Base-by-base conservation (phyloP, 352 stramenopile genomes). In the Pythium insidiosum region DNA sequence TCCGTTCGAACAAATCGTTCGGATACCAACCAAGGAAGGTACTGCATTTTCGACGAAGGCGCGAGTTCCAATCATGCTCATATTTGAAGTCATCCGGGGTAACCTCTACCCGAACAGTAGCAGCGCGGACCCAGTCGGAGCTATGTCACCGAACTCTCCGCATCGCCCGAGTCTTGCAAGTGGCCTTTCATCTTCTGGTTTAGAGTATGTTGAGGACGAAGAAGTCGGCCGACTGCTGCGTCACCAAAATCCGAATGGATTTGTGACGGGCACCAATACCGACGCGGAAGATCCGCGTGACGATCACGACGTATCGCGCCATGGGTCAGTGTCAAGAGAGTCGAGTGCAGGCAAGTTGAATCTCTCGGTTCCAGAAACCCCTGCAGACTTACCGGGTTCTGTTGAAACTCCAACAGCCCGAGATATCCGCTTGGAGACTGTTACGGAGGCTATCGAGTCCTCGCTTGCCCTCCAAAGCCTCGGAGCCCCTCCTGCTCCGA, bases 31-130 rank as follows among this genome's bases (percentile, higher is more conserved):
- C 1, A 89, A 88, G 29, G 82, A 94, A 78, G 82, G 82, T 26
- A 92, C 82, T 2, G 82, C 78, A 0, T 94, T 94, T 39, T 92
- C 79, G 11, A 94, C 82, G 7, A 92, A 94, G 43, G 78, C 77
- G 15, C 79, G 82, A 18, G 82, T 91, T 20, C 82, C 80, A 20
- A 91, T 91, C 50, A 68, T 94, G 68, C 53, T 94, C 30, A 88
- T 92, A 20, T 94, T 94, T 43, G 82, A 94, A 50, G 82, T 94
- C 18, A 86, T 90, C 39, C 82, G 75, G 36, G 84, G 76, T 6
- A 79, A 88, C 33, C 61, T 73, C 44, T 83, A 83, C 24, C 50
- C 10, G 65, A 77, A 52, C 60, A 69, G 37, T 55, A 48, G 70
- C 35, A 56, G 59, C 1, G 28, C 73, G 9, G n/a, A n/a, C n/a